phyloP scores from a whole-genome alignment of 1,284 basidiomycete genomes.

The Melampsora americana region DNA sequence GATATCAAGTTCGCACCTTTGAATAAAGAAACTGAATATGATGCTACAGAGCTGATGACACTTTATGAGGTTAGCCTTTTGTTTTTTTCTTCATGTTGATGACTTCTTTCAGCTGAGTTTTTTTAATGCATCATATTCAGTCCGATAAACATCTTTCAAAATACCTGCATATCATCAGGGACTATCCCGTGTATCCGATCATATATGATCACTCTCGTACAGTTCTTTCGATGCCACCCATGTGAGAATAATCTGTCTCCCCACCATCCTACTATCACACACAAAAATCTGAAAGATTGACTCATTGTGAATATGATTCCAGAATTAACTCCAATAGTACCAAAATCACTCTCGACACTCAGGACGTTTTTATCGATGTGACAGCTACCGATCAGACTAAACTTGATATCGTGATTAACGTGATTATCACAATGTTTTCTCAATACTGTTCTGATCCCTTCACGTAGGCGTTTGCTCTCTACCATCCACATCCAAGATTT shows the following conservation, averaged over 20 bases:
- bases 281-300: neutral
- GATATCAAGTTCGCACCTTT: slow-evolving; percentile 86
- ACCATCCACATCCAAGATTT: slow-evolving; percentile 7
- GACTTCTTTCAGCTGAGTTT: neutral
- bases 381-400: slow-evolving; percentile 98
- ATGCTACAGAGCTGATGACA: slow-evolving; percentile 79
- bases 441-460: slow-evolving; percentile 90
- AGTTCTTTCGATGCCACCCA: slow-evolving; percentile 95
- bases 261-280: neutral
- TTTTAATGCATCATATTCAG: slow-evolving; percentile 56
- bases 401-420: slow-evolving; percentile 88
- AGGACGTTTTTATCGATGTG: slow-evolving; percentile 92
- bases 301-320: neutral
- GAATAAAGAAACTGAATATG: slow-evolving; percentile 70
- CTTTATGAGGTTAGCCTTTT: slow-evolving; percentile 71
- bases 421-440: slow-evolving; percentile 93
- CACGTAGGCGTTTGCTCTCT: slow-evolving; percentile 62
- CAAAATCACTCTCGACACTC: slow-evolving; percentile 92
- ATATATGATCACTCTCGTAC: slow-evolving; percentile 85
- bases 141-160: slow-evolving; percentile 83
- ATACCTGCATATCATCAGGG: slow-evolving; percentile 88
- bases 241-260: slow-evolving; percentile 54
- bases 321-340: slow-evolving; percentile 61
- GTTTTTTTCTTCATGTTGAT: slow-evolving; percentile 11
- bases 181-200: slow-evolving; percentile 94